Base-by-base conservation (phyloP, 2,329 filamentous ascomycete genomes). In the Metarhizium album region DNA sequence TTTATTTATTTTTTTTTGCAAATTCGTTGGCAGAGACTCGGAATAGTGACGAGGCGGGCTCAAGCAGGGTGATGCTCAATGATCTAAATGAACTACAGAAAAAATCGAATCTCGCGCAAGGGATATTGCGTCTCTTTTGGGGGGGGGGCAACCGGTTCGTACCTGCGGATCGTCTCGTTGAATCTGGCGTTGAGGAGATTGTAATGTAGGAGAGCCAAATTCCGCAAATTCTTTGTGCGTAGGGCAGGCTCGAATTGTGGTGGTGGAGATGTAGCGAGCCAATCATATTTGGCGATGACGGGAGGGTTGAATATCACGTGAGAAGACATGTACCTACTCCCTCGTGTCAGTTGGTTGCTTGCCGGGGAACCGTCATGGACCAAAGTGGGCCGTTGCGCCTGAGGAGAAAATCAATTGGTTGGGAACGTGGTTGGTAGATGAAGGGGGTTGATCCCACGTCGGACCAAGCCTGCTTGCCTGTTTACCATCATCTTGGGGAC, bases 151-250 rank as follows among this genome's bases (percentile, higher is more conserved):
- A 54, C 55, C 52, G 50, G 49, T 52, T 67, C 68, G 66, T 70
- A 70, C 68, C 68, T 70, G 65, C 65, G 63, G 62, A 63, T 69
- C 67, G 66, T 66, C 64, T 67, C 62, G 64, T 65, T 60, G 62
- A 59, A 60, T 66, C 60, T 66, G 66, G 62, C 65, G 64, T 64
- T 66, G 63, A 63, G 58, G 60, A 64, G 60, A 60, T 65, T 63
- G 62, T 67, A 61, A 61, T 61, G 63, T 64, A 62, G 57, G 59
- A 60, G 60, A 62, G 58, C 59, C 58, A 62, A 67, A 66, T 66
- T 66, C 64, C 65, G 62, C 64, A 68, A 68, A 69, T 60, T 68
- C 64, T 68, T 66, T 69, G 67, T 69, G 67, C 66, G 67, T 68
- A 69, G 65, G 63, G 65, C 65, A 67, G 63, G 64, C 64, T 64